Base-by-base conservation (phyloP, 495 filamentous ascomycete species). In the Penicillium goetzii region DNA sequence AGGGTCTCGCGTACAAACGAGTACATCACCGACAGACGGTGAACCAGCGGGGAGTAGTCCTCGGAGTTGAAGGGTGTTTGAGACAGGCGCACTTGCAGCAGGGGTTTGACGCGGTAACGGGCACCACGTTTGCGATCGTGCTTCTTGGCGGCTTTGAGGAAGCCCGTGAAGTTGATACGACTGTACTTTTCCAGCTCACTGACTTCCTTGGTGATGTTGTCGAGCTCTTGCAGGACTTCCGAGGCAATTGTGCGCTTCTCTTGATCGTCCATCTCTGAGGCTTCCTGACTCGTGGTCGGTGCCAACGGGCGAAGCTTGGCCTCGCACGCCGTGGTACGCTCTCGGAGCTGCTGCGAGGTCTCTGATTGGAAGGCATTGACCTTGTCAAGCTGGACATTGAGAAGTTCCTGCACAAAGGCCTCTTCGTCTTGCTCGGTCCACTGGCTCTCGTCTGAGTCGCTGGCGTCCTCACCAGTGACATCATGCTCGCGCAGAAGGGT, bases 361-460 rank as follows among this genome's bases (percentile, higher is more conserved):
- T 90, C 85, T 36, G 83, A 83, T 73, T 97, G 95, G 77, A 98
- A 99, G 43, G 85, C 79, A 70, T 94, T 89, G 64, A 98, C 95
- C 79, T 98, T 98, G 68, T 98, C 93, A 70, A 99, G 82, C 79
- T 99, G 92, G 6, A 89, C 87, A 74, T 97, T 99, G 70, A 97
- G 83, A 56, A 97, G 78, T 81, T 97, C 95, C 70, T 97, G 93
- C 67, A 96, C 93, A 76, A 99, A 99, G 12, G 82, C 82, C 62
- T 89, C 89, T 80, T 98, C 95, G 76, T 99, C 95, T n/a, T 92
- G 88, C 62, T 97, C 92, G 36, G 96, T 98, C 95, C 95, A 99
- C 38, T 79, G 72, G 47, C 77, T 68, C 38, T 78, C 74, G 8
- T 86, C 84, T 8, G 80, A 79, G 56, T 83, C 80, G 59, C 79